These are phyloP conservation scores for Cajanus cajan DNA, from an alignment of 306 rosid genomes.

Conservation along the genomic window DNA sequence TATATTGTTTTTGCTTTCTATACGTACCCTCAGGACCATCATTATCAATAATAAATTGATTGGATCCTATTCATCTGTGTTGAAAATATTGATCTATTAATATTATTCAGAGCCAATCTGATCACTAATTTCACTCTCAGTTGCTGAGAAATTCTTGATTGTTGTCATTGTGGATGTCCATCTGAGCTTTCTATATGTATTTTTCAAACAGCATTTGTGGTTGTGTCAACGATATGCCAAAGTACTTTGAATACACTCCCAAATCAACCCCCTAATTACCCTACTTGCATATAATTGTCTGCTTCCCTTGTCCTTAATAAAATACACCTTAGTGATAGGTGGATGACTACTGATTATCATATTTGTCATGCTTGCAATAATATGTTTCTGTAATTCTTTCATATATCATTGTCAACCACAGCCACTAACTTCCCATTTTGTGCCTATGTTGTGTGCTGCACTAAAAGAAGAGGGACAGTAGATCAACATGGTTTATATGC, in stretches of 20 bases:
- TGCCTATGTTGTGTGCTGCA: constrained; percentile 1
- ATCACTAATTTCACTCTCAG: neutral
- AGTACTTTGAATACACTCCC: too few relatives aligned
- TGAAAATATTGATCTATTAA: neutral
- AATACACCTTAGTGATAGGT: neutral
- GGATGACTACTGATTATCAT: neutral
- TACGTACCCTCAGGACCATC: neutral
- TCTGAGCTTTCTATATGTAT: constrained; percentile 5
- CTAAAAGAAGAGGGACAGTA: neutral
- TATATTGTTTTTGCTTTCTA: neutral
- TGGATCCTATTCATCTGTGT: neutral
- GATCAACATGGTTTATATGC: neutral
- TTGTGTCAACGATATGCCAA: constrained; percentile 1
- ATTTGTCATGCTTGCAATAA: neutral
- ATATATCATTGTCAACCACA: neutral
- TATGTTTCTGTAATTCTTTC: neutral
- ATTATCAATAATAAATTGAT: neutral
- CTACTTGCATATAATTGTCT: neutral
- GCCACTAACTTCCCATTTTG: neutral
- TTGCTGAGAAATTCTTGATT: neutral
- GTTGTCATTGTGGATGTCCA: constrained; percentile 4
- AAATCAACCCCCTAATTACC: too few relatives aligned
- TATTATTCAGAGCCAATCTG: constrained; percentile 8
- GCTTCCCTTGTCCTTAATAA: neutral
- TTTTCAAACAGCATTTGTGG: neutral